These are phyloP conservation scores for Chloris gayana DNA, from an alignment of 176 grass and related monocot genomes.

Conservation along the genomic window DNA sequence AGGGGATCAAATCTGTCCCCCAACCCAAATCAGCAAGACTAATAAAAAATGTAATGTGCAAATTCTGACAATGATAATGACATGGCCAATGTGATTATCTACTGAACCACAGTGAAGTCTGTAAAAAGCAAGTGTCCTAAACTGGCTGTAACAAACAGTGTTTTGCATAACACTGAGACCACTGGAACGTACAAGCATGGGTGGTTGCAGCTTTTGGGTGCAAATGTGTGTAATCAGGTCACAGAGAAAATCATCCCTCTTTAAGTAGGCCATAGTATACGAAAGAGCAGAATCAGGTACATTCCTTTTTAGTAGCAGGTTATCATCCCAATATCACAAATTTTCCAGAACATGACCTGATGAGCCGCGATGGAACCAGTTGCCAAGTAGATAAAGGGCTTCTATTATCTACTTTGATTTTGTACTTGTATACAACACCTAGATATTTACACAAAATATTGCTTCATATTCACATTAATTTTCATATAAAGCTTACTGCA, in stretches of 20 bases:
- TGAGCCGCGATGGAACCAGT: neutral
- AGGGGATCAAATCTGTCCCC: neutral
- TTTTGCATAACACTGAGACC: neutral
- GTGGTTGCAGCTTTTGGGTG: neutral
- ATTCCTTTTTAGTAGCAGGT: neutral
- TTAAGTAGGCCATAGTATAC: no score
- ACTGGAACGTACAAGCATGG: neutral
- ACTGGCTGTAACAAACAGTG: neutral
- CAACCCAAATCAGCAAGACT: neutral
- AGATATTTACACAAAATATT: neutral
- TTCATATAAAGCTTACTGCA: neutral
- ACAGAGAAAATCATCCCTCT: neutral
- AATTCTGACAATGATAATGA: neutral
- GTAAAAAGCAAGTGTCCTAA: neutral
- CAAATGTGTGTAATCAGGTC: neutral
- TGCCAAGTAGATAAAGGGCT: neutral
- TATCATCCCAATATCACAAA: neutral
- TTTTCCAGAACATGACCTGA: neutral
- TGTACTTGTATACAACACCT: neutral
- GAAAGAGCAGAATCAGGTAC: neutral
- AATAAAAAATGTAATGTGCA: neutral
- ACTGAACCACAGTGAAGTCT: neutral
- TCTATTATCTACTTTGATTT: neutral
- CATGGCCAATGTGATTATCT: neutral
- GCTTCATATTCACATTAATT: neutral